phyloP scores from a whole-genome alignment of 768 basidiomycete genomes.

The Boletus tylopilopsis region DNA sequence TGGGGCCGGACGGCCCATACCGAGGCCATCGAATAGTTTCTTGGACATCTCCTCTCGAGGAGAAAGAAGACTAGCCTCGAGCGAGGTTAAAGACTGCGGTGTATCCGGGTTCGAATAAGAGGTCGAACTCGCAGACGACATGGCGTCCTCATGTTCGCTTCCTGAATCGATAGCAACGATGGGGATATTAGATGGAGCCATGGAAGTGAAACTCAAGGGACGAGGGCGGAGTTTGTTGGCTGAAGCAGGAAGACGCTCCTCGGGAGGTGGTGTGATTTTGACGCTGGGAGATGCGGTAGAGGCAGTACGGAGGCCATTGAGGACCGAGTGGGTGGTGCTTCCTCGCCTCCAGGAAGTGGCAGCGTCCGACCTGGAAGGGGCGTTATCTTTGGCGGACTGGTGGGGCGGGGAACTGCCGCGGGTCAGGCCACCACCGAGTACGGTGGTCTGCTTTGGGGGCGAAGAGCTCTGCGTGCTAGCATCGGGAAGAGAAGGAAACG shows the following conservation, averaged over 20 bases:
- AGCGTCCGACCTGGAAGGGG: constrained; percentile 78
- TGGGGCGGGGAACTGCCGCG: constrained; percentile 50
- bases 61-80: constrained; percentile 55
- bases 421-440: constrained; percentile 71
- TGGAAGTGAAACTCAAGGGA: constrained; percentile 58
- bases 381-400: constrained; percentile 31
- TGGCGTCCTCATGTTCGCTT: constrained; percentile 51
- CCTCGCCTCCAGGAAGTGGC: constrained; percentile 80
- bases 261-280: constrained; percentile 70
- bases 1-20: constrained; percentile 70
- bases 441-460: constrained; percentile 57
- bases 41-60: constrained; percentile 84
- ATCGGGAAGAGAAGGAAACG: constrained; percentile 40
- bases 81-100: constrained; percentile 65
- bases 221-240: constrained; percentile 51
- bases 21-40: constrained; percentile 85
- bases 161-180: constrained; percentile 55
- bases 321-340: constrained; percentile 63
- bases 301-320: constrained; percentile 59
- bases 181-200: constrained; percentile 43
- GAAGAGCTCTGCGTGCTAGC: constrained; percentile 36
- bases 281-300: constrained; percentile 56
- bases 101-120: constrained; percentile 74
- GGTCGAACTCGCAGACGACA: constrained; percentile 56
- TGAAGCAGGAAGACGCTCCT: constrained; percentile 42